Base-by-base conservation (phyloP, 164 flowering plant species). In the Piper betle region DNA sequence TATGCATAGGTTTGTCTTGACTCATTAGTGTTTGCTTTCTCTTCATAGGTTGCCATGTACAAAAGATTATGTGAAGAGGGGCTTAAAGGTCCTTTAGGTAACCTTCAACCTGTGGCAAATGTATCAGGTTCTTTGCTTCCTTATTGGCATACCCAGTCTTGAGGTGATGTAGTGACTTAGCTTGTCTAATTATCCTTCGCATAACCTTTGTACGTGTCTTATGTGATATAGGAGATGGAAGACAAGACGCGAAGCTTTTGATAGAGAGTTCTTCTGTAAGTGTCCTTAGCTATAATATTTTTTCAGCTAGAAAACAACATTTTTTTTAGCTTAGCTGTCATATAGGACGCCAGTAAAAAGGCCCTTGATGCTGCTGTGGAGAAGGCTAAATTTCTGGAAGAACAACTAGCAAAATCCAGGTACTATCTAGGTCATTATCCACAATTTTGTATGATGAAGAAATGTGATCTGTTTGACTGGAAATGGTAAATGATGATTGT, bases 41-140 rank as follows among this genome's bases (percentile, higher is more conserved):
- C 56, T 66, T 50, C 10, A 42, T 63, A 91, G 97, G 97, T 93
- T 72, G 84, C 92, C 9, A 85, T 93, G 99, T 93, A 90, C 77
- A 93, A 81, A 74, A 82, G 83, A 73, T 68, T 93, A 20, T 90
- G 86, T 75, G 99, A 93, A 68, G 98, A 93, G 77, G 97, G 84
- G 55, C 86, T 82, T 43, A 86, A 78, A 65, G 73, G 53, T 52
- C 86, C 62, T 58, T 65, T 74, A 12, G 71, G 86, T n/a, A 33
- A 60, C 64, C 6, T 86, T 53, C 72, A 66, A 18, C 25, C 77
- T 62, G 62, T 58, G 25, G 87, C 68, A 64, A 68, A 63, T 11
- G 53, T 65, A 59, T 69, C 80, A 77, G 97, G 97, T 87, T 48
- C 59, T 25, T 25, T 25, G 25, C 10, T 59, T 55, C n/a, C 17